These are phyloP conservation scores for Polytrichum formosum DNA, from an alignment of 225 moss, liverwort and hornwort genomes.

Conservation along the genomic window DNA sequence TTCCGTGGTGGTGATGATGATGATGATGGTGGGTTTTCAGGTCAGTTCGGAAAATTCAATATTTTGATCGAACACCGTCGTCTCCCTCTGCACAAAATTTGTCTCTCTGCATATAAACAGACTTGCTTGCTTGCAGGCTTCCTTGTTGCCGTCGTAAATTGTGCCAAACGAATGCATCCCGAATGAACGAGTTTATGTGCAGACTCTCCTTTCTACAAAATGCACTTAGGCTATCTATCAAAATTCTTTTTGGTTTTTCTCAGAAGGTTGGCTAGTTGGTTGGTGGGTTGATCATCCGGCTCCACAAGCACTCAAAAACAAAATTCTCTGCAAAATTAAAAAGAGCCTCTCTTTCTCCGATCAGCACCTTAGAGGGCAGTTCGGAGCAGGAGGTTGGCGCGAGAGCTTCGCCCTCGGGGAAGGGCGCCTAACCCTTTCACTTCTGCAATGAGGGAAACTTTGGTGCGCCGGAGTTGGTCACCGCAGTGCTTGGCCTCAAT, in stretches of 20 bases:
- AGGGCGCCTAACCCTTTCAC: slow-evolving; percentile 68
- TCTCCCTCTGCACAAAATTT: slow-evolving; percentile 36
- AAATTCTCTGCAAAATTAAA: slow-evolving; percentile 3
- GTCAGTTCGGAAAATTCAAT: no score
- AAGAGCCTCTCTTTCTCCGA: slow-evolving; percentile 16
- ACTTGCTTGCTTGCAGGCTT: slow-evolving; percentile 1
- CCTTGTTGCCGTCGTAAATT: slow-evolving; percentile 16
- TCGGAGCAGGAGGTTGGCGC: slow-evolving; percentile 27
- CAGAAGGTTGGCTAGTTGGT: slow-evolving; percentile 11
- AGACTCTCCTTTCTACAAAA: slow-evolving; percentile 12
- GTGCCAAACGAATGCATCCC: slow-evolving; percentile 20
- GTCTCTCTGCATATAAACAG: slow-evolving; percentile 13
- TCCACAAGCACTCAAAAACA: slow-evolving; percentile 11
- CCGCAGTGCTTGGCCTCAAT: slow-evolving; percentile 53
- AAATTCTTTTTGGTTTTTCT: slow-evolving; percentile 27
- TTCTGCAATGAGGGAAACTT: slow-evolving; percentile 65
- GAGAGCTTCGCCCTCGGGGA: slow-evolving; percentile 45
- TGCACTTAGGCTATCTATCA: slow-evolving; percentile 12
- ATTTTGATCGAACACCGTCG: slow-evolving; percentile 17
- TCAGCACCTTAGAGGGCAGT: slow-evolving; percentile 20
- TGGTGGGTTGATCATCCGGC: no score
- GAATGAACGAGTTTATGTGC: not conserved
- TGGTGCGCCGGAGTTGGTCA: slow-evolving; percentile 62
- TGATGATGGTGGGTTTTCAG: not conserved
- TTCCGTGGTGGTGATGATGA: slow-evolving; percentile 32